Evolutionary conservation across 2,329 filamentous ascomycete species (phyloP), one percentile per base, ranked within the genome.

Genomic region (Fusarium graminum): DNA sequence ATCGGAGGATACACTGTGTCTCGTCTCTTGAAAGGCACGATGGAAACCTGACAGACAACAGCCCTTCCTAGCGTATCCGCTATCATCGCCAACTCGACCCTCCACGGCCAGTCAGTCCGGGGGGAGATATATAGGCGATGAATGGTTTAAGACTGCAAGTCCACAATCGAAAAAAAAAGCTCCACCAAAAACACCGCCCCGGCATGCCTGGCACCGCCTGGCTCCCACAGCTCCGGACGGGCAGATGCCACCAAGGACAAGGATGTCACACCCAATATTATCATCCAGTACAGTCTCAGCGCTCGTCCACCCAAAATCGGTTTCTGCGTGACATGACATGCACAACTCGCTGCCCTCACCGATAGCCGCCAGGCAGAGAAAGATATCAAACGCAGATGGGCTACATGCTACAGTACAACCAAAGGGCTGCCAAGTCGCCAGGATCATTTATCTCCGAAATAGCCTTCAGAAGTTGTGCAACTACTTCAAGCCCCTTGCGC

Each of bases 291-390:
- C 42, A 38, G 44, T 47, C 40, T 60, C 55, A 41, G 34, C 63
- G 47, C 62, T 42, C 45, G 16, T 50, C 43, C 59, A 63, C 67
- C 58, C 60, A 68, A 42, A 39, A 43, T 52, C 54, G 25, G 40
- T 67, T 58, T 66, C 64, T 68, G 69, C 69, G 67, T 72, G 65
- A 72, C 69, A 67, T 69, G 67, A 65, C 59, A 72, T 71, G 70
- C 69, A 67, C 64, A 69, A 60, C 50, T 62, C 52, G 52, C 67
- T 68, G 36, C 54, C 29, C 44, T 61, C 60, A 67, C 60, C 60
- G 55, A 44, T 52, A 62, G 45, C 60, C 65, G 65, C 61, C 56
- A 62, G 65, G 45, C 50, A 67, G 49, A 59, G 59, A 68, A 51
- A 40, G 41, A 60, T 49, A 22, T 22, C 22, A 53, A 49, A 49